These are phyloP conservation scores for Pleoardoris graminearum DNA, from an alignment of 2,329 filamentous ascomycete genomes.

Conservation along the genomic window DNA sequence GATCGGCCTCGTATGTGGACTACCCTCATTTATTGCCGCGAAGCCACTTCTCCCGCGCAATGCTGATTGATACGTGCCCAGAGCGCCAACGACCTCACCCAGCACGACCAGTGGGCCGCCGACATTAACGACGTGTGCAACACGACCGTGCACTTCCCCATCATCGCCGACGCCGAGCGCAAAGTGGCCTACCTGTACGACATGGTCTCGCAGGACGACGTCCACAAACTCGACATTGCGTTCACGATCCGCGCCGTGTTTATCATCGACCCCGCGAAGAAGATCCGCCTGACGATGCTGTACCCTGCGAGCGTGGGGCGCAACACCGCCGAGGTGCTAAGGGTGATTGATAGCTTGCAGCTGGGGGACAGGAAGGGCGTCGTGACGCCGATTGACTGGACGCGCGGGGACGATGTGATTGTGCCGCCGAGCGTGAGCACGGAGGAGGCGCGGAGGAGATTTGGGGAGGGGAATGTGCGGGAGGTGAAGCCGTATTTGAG, in stretches of 20 bases:
- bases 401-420: slow-evolving; percentile 86
- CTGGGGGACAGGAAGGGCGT: slow-evolving; percentile 83
- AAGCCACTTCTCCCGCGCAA: no score
- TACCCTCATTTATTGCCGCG: no score
- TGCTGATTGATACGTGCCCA: slow-evolving; percentile 29
- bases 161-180: slow-evolving; percentile 56
- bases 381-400: slow-evolving; percentile 90
- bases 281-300: slow-evolving; percentile 86
- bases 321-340: slow-evolving; percentile 60
- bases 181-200: slow-evolving; percentile 55
- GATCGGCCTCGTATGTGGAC: slow-evolving; percentile 68
- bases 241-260: slow-evolving; percentile 96
- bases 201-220: slow-evolving; percentile 57
- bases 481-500: slow-evolving; percentile 71
- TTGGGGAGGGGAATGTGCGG: slow-evolving; percentile 65
- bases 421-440: slow-evolving; percentile 82
- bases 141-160: slow-evolving; percentile 53
- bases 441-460: slow-evolving; percentile 84
- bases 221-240: slow-evolving; percentile 68
- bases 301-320: slow-evolving; percentile 87
- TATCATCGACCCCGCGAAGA: slow-evolving; percentile 92
- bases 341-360: slow-evolving; percentile 63
- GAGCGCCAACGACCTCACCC: slow-evolving; percentile 79
- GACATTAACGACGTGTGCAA: slow-evolving; percentile 61
- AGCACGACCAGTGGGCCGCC: slow-evolving; percentile 86